Base-by-base conservation (phyloP, 768 basidiomycete species). In the Tylopilus balloui region DNA sequence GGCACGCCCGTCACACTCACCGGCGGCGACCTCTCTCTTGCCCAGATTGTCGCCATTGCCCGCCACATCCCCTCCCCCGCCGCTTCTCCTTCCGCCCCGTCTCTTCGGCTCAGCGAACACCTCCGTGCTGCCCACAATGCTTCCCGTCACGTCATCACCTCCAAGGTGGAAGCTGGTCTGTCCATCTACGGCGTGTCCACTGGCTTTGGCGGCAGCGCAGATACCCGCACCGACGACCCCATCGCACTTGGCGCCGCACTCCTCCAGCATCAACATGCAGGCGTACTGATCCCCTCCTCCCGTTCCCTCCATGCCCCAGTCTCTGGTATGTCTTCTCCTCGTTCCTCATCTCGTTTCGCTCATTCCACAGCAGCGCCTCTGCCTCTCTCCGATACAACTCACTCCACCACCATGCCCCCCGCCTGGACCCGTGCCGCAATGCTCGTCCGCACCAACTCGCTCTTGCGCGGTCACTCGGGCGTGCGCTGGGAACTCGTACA, bases 341-440 rank as follows among this genome's bases (percentile, higher is more conserved):
- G 25, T 21, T 1, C 12, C 3, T 2, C 7, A 1, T 10, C 15
- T 23, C 25, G 2, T 21, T 13, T 6, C 19, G 2, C 48, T 54
- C 32, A 47, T 13, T 27, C 31, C n/a, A 5, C 13, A 21, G 3
- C 11, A 61, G 57, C 45, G 14, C 32, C 71, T 11, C 73, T 90
- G 0, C 88, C 89, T 9, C 80, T 91, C 37, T 75, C 76, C 5
- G 87, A 90, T 59, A 87, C 86, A 1, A 64, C 84, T 12, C 68
- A 77, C 11, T 78, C 81, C 11, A 78, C 78, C 25, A 81, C 77
- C 51, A 92, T 93, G 88, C 90, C 91, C 4, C 84, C 88, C 51
- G 72, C 87, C 2, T 92, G 92, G 87, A 89, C 92, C 27, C 83
- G 91, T 45, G 91, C 86, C 12, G 88, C 91, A 1, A 90, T 93